Conservation (phyloP, 164 flowering plant species). For the Aristolochia californica region DNA sequence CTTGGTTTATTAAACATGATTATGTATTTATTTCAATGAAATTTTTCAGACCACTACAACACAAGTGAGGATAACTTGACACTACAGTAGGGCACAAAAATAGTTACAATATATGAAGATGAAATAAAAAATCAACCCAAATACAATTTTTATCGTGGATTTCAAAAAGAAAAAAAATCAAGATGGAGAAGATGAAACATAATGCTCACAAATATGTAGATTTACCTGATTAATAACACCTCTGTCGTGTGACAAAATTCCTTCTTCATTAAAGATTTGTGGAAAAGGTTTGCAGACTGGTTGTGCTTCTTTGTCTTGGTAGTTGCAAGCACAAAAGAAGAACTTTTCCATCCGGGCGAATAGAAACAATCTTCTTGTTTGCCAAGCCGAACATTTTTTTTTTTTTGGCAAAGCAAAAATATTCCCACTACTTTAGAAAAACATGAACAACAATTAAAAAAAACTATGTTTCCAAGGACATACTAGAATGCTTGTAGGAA, state of each 20-base stretch:
- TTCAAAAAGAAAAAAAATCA: too few species aligned
- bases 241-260: conserved; percentile 69
- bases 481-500: conserved; percentile 91
- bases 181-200: too few species aligned
- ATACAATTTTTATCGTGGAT: too few species aligned
- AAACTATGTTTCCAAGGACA: not conserved
- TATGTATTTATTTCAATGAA: too few species aligned
- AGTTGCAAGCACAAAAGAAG: conserved; percentile 52
- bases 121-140: too few species aligned
- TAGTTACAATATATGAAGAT: conserved; percentile 19
- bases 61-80: not conserved
- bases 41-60: too few species aligned
- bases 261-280: conserved; percentile 72
- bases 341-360: conserved; percentile 56
- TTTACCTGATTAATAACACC: conserved; percentile 66
- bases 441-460: not conserved
- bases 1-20: too few species aligned
- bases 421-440: too few species aligned
- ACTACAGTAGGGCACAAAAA: not conserved
- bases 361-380: conserved; percentile 64
- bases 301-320: conserved; percentile 76
- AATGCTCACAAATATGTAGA: too few species aligned
- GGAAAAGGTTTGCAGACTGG: conserved; percentile 39
- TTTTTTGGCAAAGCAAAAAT: not conserved
- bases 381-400: conserved; percentile 52